Conservation (phyloP, 2,329 filamentous ascomycete species). For the Colletotrichum cereale region DNA sequence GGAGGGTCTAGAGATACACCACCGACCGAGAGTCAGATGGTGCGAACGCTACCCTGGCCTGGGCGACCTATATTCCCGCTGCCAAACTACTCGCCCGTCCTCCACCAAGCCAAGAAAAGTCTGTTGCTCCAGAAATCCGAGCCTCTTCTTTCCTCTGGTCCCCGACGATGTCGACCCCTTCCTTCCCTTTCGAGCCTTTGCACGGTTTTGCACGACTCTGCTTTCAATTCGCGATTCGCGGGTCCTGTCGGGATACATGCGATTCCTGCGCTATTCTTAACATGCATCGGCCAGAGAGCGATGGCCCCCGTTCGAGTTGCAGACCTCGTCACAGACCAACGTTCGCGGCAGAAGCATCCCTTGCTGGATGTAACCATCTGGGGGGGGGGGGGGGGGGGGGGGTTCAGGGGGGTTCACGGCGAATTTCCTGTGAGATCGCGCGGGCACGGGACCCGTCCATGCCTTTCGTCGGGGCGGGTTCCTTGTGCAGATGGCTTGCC, state of each 20-base stretch:
- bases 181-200: constrained; percentile 9
- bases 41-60: constrained; percentile 27
- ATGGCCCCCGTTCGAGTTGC: constrained; percentile 28
- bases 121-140: constrained; percentile 11
- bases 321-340: constrained; percentile 38
- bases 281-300: constrained; percentile 21
- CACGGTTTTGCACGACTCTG: not conserved
- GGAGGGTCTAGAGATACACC: constrained; percentile 32
- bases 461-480: constrained; percentile 32
- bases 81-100: constrained; percentile 19
- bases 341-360: constrained; percentile 37
- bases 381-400: constrained; percentile 29
- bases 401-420: constrained; percentile 34
- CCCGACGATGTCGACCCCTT: not conserved
- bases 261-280: constrained; percentile 33
- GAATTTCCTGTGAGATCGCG: constrained; percentile 42
- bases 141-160: not conserved
- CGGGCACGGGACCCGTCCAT: constrained; percentile 29
- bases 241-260: constrained; percentile 1
- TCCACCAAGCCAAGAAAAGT: constrained; percentile 7
- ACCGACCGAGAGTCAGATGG: constrained; percentile 14
- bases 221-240: constrained; percentile 1
- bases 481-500: constrained; percentile 39
- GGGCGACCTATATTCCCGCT: constrained; percentile 6
- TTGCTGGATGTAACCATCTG: constrained; percentile 39